Conservation (phyloP, 2,329 filamentous ascomycete species). For the Elsinoe ampelina region DNA sequence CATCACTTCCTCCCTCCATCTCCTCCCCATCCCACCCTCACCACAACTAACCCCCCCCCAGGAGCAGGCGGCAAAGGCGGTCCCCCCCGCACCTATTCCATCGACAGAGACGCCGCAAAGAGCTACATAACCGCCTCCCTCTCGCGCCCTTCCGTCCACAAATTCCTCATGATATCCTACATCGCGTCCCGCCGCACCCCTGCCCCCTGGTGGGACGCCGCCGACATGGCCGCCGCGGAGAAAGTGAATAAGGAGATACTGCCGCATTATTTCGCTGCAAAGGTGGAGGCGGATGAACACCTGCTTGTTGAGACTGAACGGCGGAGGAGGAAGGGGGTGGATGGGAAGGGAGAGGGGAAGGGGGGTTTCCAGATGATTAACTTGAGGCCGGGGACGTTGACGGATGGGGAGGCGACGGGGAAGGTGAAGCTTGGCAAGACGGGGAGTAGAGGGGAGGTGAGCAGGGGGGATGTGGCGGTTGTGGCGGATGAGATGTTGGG, state of each 20-base stretch:
- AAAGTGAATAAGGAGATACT: constrained; percentile 41
- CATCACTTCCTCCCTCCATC: no score
- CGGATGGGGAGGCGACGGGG: constrained; percentile 36
- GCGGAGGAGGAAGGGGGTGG: background rate
- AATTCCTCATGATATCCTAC: constrained; percentile 49
- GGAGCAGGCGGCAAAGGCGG: constrained; percentile 49
- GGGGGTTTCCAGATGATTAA: constrained; percentile 40
- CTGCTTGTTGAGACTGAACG: constrained; percentile 35
- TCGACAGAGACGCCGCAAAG: constrained; percentile 48
- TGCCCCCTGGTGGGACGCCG: constrained; percentile 43
- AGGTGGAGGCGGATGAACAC: constrained; percentile 48
- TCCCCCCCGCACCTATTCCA: constrained; percentile 39
- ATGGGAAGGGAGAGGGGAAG: constrained; percentile 15
- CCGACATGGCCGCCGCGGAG: constrained; percentile 37
- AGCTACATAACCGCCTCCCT: constrained; percentile 43
- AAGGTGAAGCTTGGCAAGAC: constrained; percentile 43
- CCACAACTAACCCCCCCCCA: constrained; percentile 18
- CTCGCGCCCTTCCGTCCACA: constrained; percentile 37
- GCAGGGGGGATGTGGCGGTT: constrained; percentile 43
- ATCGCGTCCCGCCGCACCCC: constrained; percentile 40
- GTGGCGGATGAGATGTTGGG: constrained; percentile 42
- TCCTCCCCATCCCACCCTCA: no score
- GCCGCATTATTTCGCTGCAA: constrained; percentile 45
- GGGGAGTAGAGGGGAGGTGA: constrained; percentile 32
- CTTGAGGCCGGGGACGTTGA: constrained; percentile 42